Percentiles rank a stretch among this genome's conserved stretches.
These are phyloP conservation scores for Didymella sp. DNA, from an alignment of 2,329 filamentous ascomycete species.

Conservation along the genomic window DNA sequence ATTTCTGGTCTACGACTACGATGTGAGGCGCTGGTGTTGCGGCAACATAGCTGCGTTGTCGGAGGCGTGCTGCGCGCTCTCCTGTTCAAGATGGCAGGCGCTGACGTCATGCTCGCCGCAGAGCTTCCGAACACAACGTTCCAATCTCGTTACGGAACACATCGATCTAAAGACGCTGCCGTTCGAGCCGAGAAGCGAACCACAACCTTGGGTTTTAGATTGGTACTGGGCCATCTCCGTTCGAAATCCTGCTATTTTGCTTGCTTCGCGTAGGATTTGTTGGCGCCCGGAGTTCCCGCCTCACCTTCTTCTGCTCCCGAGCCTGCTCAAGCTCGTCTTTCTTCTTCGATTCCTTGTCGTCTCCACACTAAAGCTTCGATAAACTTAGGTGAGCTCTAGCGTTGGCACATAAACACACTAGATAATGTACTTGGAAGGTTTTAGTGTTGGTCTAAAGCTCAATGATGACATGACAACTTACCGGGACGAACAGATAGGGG, in stretches of 20 bases:
- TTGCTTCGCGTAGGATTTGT: neutral
- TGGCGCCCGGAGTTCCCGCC: neutral
- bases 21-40: neutral
- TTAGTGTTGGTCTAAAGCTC: neutral
- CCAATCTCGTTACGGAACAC: conserved; percentile 5
- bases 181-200: conserved; percentile 14
- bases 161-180: conserved; percentile 4
- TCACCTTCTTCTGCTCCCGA: neutral
- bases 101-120: conserved; percentile 14
- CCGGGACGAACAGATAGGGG: conserved; percentile 83
- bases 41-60: neutral
- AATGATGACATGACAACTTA: conserved; percentile 21
- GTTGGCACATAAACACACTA: neutral
- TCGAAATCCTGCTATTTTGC: neutral
- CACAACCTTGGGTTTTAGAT: neutral
- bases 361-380: neutral
- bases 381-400: neutral
- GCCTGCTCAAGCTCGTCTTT: neutral
- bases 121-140: conserved; percentile 7
- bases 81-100: neutral
- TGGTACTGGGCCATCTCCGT: neutral
- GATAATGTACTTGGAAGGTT: conserved; percentile 4
- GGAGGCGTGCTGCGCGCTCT: neutral
- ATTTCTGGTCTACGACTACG: neutral
- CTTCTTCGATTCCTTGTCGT: neutral